Evolutionary conservation across 495 filamentous ascomycete species (phyloP).

Genomic region (Melanomma pulvis-pyrius): DNA sequence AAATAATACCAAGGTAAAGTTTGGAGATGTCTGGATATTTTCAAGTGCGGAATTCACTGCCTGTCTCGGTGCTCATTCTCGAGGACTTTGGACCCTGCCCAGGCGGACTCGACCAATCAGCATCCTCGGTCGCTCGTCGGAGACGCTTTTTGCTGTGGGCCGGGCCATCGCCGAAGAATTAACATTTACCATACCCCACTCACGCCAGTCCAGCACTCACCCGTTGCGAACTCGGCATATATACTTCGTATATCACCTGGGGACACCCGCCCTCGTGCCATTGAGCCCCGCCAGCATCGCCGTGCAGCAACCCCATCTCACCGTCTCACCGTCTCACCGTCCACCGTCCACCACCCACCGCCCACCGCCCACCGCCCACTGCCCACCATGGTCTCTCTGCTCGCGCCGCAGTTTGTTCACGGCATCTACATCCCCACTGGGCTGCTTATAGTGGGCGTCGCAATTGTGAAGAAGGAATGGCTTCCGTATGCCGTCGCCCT

Average conservation of each 20-base stretch:
- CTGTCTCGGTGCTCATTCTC: neutral
- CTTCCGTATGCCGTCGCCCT: slow-evolving; percentile 68
- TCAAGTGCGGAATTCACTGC: slow-evolving; percentile 8
- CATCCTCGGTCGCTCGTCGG: slow-evolving; percentile 4
- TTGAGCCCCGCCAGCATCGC: neutral
- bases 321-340: neutral
- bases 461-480: slow-evolving; percentile 78
- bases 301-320: neutral
- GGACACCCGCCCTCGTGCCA: neutral
- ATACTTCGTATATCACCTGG: neutral
- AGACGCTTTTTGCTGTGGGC: slow-evolving; percentile 3
- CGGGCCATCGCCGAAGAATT: slow-evolving; percentile 1
- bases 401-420: slow-evolving; percentile 61
- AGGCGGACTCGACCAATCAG: slow-evolving; percentile 1
- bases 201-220: neutral
- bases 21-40: neutral
- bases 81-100: slow-evolving; percentile 29
- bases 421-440: slow-evolving; percentile 85
- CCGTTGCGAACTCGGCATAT: neutral
- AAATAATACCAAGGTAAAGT: neutral
- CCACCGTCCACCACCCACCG: neutral
- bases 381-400: slow-evolving; percentile 19
- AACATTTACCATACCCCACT: neutral
- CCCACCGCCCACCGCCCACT: neutral
- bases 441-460: slow-evolving; percentile 73